Base-by-base conservation (phyloP, 2,329 filamentous ascomycete species). In the Trichoderma guizhouense region DNA sequence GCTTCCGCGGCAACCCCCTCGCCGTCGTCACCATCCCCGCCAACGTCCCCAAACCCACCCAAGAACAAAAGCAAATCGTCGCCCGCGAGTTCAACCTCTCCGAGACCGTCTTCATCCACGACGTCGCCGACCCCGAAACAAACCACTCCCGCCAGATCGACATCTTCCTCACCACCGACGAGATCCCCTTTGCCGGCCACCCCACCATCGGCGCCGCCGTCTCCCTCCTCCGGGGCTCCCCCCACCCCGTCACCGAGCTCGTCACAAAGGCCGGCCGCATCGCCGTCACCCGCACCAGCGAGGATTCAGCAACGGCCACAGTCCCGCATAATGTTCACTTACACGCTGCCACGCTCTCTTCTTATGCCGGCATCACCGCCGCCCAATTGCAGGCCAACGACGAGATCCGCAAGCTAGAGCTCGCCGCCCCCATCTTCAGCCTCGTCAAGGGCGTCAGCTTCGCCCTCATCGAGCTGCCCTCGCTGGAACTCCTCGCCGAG, bases 381-480 rank as follows among this genome's bases (percentile, higher is more conserved):
- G 73, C 72, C 15, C 74, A 78, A 24, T 78, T 83, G 14, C 78
- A 79, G 26, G 21, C 73, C 9, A 77, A 80, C 32, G 57, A 74
- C 0, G 73, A 72, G 5, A 78, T 84, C 62, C 77, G 77, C 26
- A 69, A 78, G n/a, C 80, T 80, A 5, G 83, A 85, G 79, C 74
- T 82, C 36, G 72, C 75, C 12, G 83, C 86, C 9, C 85, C 87
- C 15, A 77, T 88, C 21, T 85, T 90, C 71, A 90, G 87, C 74
- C 88, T 94, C 60, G 92, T 94, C 43, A 89, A 88, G 58, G 93
- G 92, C 62, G 92, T 95, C 90, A 88, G 88, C 1, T 94, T 94
- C 79, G 81, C 89, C n/a, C 86, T 93, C 36, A 83, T 92, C 15
- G 82, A 88, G 74, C 83, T 96, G 26, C 83, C 87, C 0, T 86